Conservation (phyloP, 2,329 filamentous ascomycete genomes). For the Cladophialophora immunda region DNA sequence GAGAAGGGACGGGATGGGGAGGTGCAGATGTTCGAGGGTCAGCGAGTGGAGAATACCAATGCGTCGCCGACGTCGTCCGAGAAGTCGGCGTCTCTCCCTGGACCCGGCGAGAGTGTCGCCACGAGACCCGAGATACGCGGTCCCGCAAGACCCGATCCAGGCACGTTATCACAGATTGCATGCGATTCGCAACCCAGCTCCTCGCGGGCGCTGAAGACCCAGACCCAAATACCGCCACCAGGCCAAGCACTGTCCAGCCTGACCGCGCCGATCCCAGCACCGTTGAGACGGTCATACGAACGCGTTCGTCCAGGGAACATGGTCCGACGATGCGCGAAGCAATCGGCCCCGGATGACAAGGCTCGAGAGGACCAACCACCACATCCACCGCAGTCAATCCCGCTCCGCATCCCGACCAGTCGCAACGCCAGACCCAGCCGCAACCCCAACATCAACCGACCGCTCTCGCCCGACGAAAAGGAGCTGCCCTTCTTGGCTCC, state of each 20-base stretch:
- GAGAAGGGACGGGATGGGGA: background rate
- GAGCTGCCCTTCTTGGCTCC: conserved; percentile 5
- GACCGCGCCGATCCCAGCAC: background rate
- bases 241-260: background rate
- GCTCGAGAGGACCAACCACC: background rate
- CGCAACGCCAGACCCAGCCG: background rate
- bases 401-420: background rate
- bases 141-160: background rate
- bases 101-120: background rate
- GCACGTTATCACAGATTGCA: background rate
- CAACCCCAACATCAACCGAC: background rate
- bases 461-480: background rate
- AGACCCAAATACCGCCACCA: background rate
- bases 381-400: background rate
- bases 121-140: background rate
- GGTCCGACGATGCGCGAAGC: too few species aligned
- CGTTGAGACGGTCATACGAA: background rate
- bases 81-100: background rate
- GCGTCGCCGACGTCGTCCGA: background rate
- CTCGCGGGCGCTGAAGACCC: background rate
- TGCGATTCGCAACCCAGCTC: background rate
- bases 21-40: background rate
- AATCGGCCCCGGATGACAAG: background rate
- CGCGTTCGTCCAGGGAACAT: background rate
- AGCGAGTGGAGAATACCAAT: background rate